A percentile compares a stretch with the other conserved stretches of the same genome.
These are phyloP conservation scores for Thuja plicata DNA, from an alignment of 83 land plant species.

Conservation along the genomic window DNA sequence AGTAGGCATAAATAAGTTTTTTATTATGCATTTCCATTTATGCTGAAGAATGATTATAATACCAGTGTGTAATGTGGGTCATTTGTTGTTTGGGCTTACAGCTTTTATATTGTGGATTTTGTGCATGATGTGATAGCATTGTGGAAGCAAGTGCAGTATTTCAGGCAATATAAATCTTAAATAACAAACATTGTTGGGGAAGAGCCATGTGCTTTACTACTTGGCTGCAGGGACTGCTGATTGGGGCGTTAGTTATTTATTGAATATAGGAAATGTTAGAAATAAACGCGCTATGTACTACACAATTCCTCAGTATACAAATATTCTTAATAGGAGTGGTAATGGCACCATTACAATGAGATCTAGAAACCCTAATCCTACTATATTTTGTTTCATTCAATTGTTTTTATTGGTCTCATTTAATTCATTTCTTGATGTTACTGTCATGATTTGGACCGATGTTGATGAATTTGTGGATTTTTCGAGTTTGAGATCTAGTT, in stretches of 20 bases:
- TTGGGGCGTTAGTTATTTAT: slow-evolving; percentile 1
- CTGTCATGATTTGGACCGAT: no score
- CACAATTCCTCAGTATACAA: slow-evolving; percentile 1
- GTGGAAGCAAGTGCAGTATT: neutral
- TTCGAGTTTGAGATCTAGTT: no score
- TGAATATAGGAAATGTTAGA: neutral
- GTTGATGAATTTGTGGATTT: no score
- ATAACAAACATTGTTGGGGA: neutral
- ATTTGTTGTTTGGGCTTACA: no score
- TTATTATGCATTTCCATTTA: neutral
- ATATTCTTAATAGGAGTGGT: neutral
- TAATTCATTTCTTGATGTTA: no score
- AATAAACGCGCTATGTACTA: neutral
- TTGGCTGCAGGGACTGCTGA: neutral
- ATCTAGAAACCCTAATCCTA: no score
- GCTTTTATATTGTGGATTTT: neutral
- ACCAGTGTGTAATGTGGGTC: no score
- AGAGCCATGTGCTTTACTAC: neutral
- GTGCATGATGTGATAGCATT: no score
- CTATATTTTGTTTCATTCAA: no score
- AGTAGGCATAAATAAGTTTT: neutral
- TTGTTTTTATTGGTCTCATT: no score
- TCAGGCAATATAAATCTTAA: neutral
- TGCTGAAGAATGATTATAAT: no score
- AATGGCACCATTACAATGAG: neutral